phyloP scores from a whole-genome alignment of 78 protist species.

The Chrysochromulina tobinii region DNA sequence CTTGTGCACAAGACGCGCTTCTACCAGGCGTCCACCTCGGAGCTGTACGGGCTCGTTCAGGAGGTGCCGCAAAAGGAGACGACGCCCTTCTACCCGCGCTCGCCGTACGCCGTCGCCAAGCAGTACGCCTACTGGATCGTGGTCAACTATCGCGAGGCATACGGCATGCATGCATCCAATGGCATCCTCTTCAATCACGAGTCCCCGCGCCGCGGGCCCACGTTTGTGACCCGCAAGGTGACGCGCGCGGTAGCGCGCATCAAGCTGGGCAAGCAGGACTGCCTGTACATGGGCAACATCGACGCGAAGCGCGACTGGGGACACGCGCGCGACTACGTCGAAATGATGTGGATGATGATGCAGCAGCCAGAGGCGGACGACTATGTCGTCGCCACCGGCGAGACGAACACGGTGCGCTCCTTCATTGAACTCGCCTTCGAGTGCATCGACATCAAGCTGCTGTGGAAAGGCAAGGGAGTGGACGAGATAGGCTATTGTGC shows the following conservation, averaged over 20 bases:
- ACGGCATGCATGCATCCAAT: conserved; percentile 81
- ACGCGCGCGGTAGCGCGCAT: conserved; percentile 88
- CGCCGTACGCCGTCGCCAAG: conserved; percentile 89
- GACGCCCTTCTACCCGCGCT: conserved; percentile 96
- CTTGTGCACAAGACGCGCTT: conserved; percentile 56
- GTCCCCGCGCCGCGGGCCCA: conserved; percentile 79
- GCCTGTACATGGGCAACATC: conserved; percentile 83
- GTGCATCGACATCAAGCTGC: conserved; percentile 26
- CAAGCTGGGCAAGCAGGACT: conserved; percentile 53
- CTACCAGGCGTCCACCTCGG: conserved; percentile 92
- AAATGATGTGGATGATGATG: conserved; percentile 49
- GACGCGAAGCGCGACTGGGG: conserved; percentile 72
- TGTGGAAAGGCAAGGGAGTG: not conserved
- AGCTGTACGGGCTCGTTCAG: conserved; percentile 90
- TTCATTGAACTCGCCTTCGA: conserved; percentile 79
- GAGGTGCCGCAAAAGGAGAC: conserved; percentile 78
- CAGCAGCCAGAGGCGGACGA: conserved; percentile 72
- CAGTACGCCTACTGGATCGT: conserved; percentile 90
- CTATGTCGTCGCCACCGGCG: conserved; percentile 63
- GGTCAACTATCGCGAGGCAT: conserved; percentile 95
- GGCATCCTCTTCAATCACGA: conserved; percentile 96
- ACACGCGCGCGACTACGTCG: conserved; percentile 42
- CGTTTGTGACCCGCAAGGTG: conserved; percentile 93
- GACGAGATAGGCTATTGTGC: not conserved
- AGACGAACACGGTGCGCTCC: conserved; percentile 80